Conservation (phyloP, 2,329 filamentous ascomycete species). For the Fusarium abutilonis region DNA sequence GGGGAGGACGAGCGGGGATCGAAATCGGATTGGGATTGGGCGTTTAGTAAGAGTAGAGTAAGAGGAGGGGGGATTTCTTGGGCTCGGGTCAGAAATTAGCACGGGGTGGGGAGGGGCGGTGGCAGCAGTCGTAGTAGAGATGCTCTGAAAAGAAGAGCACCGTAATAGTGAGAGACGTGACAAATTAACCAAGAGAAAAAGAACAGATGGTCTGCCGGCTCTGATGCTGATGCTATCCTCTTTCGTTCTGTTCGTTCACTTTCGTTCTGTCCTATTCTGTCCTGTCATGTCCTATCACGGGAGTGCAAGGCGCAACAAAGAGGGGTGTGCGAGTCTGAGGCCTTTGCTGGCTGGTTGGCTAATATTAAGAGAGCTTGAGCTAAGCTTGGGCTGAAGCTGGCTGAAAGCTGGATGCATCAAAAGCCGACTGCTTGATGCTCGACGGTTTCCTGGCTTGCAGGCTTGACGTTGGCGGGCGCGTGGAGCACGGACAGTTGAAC, state of each 20-base stretch:
- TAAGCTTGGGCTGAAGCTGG: constrained; percentile 30
- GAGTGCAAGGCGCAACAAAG: constrained; percentile 17
- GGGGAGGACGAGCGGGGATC: constrained; percentile 38
- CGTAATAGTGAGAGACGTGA: too few species aligned
- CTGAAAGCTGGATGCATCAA: constrained; percentile 25
- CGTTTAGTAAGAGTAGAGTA: constrained; percentile 9
- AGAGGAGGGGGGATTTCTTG: constrained; percentile 28
- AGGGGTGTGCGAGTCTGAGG: constrained; percentile 28
- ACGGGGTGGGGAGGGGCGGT: too few species aligned
- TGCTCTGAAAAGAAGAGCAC: too few species aligned
- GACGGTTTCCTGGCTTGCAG: constrained; percentile 7
- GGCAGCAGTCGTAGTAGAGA: too few species aligned
- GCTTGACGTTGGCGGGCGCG: constrained; percentile 10
- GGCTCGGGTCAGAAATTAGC: constrained; percentile 40
- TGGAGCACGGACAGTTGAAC: constrained; percentile 3
- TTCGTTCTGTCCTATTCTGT: neutral
- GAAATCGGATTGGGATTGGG: constrained; percentile 34
- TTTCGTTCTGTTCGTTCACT: too few species aligned
- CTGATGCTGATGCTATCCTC: too few species aligned
- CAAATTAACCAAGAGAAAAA: too few species aligned
- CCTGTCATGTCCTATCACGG: constrained; percentile 9
- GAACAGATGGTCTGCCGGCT: too few species aligned
- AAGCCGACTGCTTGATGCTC: constrained; percentile 13
- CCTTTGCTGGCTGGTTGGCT: constrained; percentile 22
- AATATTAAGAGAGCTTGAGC: constrained; percentile 22